Base-by-base conservation (phyloP, 2,329 filamentous ascomycete species). In the Talaromyces verruculosus region DNA sequence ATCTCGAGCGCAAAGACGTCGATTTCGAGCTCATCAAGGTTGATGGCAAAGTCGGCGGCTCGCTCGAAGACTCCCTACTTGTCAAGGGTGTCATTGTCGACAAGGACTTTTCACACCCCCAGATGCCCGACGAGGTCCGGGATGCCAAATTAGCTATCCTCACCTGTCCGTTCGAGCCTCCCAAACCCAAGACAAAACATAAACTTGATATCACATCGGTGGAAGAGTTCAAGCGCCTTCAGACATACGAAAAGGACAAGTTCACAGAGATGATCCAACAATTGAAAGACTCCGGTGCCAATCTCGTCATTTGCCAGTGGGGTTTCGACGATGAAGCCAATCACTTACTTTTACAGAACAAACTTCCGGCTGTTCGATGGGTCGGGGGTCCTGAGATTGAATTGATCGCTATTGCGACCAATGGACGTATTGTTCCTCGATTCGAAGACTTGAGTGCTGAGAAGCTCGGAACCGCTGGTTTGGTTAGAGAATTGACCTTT, bases 1-100 rank as follows among this genome's bases (percentile, higher is more conserved):
- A 99, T 77, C 84, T 99, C 64, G 92, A 97, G 77, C 90, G 93
- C 70, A 97, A 93, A 82, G 95, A 99, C 75, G 96, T 99, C 68
- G 93, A 99, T 77, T 99, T 99, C 76, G 95, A 99, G 83, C 83
- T 99, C 72, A 99, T 99, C 84, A 99, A 99, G 86, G 94, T 99
- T 61, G 95, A 99, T 75, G 94, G 95, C 74, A 99, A 99, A 84
- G 93, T 98, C 41, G 95, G 95, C 72, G 95, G 96, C 67, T 82
- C 94, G 33, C 86, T 99, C 19, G 94, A 98, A 80, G 95, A 99
- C 80, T 91, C 93, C 5, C 82, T 98, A 35, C 88, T 99, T 51
- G 94, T 99, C 72, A 96, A 98, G 83, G 95, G 95, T 78, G 95
- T 99, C 71, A 96, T 99, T 78, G 87, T 99, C 79, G 95, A 99